Evolutionary conservation across 1,284 basidiomycete genomes (phyloP).

Genomic region (Fomitopsis schrenkii): DNA sequence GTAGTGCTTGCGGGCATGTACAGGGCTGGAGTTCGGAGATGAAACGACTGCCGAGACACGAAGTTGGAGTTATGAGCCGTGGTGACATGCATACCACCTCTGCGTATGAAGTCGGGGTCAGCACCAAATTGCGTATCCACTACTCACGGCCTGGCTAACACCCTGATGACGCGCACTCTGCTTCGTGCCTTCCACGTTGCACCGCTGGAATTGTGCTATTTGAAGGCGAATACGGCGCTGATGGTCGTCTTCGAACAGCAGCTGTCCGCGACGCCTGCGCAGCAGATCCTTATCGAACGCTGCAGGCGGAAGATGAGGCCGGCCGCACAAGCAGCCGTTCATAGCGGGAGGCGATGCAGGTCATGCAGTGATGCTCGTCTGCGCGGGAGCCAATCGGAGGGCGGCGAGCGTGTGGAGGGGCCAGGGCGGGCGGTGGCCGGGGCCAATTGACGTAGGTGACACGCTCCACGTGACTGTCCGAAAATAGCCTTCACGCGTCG

Average conservation of each 20-base stretch:
- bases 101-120: background rate
- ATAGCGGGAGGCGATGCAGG: background rate
- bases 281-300: too few species aligned
- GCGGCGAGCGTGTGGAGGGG: background rate
- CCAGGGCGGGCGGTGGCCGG: background rate
- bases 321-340: background rate
- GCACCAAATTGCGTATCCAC: background rate
- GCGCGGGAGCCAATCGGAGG: background rate
- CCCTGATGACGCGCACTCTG: background rate
- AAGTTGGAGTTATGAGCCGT: too few species aligned
- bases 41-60: too few species aligned
- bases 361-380: background rate
- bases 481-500: background rate
- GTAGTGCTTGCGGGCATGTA: too few species aligned
- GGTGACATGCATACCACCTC: too few species aligned
- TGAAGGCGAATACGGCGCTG: background rate
- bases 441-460: background rate
- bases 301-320: background rate
- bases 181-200: background rate
- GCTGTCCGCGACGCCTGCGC: too few species aligned
- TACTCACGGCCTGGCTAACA: background rate
- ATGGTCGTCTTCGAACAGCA: too few species aligned
- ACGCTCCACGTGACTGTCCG: background rate
- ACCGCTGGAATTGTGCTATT: background rate
- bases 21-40: too few species aligned